Base-by-base conservation (phyloP, 139 green algal species). In the Volvox reticuliferus region DNA sequence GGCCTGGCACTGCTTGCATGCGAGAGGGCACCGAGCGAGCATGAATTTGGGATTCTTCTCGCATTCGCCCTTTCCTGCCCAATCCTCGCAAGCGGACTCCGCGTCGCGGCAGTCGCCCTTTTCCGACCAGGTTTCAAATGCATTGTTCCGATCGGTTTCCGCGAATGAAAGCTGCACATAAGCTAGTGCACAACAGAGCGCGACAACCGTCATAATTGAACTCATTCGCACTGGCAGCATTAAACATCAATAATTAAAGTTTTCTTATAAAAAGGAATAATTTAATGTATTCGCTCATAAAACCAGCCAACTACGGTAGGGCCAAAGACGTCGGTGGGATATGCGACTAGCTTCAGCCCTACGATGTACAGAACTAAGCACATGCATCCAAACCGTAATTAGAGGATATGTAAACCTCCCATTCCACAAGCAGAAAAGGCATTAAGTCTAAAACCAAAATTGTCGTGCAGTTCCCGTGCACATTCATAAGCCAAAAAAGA, bases 1-100 rank as follows among this genome's bases (percentile, higher is more conserved):
- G 20, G 89, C 44, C 1, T 77, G 65, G 55, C 89, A 92, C 1
- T 69, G 65, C 81, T 89, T 89, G 71, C 89, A 92, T 0, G 89
- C 50, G 26, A 92, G 68, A 9, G 71, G 82, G 73, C 89, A 92
- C 12, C 69, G 18, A 32, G 50, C 9, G 12, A 71, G 26, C 89
- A 92, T 92, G 81, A 92, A 92, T 3, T 65, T 75, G 0, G 89
- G 69, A 55, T 92, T 92, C 33, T 81, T 82, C 0, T 86, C 71
- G 62, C 89, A 92, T 71, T 92, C 89, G 73, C 89, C 89, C 30
- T 73, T 75, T 18, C 14, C 24, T 21, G 89, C 89, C 89, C 89
- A 92, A 33, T 87, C 75, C 24, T 35, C 26, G 68, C 89, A 92
- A 1, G 81, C 35, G 14, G 82, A 71, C 5, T 92, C 63, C 1